Evolutionary conservation across 2,329 filamentous ascomycete genomes (phyloP).

Genomic region (Cephalotrichum gorgonifer): DNA sequence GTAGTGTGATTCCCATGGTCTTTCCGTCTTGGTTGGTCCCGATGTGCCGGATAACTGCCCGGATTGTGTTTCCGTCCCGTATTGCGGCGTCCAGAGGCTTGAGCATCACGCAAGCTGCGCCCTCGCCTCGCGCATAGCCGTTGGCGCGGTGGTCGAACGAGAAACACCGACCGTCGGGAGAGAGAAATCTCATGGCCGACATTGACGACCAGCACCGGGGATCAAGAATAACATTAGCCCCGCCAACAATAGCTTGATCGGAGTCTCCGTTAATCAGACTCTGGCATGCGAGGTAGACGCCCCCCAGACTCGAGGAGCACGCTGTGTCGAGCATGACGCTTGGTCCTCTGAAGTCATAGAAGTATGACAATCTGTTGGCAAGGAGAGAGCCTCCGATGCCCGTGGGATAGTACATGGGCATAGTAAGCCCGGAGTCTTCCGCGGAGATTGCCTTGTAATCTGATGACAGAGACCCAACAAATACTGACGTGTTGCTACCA

Average conservation of each 20-base stretch:
- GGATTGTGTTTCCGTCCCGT: slow-evolving; percentile 26
- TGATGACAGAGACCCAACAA: too few relatives aligned
- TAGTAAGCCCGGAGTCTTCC: too few relatives aligned
- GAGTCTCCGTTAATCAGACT: slow-evolving; percentile 19
- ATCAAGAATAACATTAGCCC: background rate
- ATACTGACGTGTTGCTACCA: too few relatives aligned
- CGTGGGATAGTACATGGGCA: too few relatives aligned
- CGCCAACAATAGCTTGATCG: slow-evolving; percentile 5
- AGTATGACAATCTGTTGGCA: slow-evolving; percentile 27
- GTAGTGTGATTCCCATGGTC: slow-evolving; percentile 27
- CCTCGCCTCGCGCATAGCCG: slow-evolving; percentile 35
- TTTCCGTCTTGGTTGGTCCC: slow-evolving; percentile 26
- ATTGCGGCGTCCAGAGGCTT: slow-evolving; percentile 32
- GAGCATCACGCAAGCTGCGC: slow-evolving; percentile 22
- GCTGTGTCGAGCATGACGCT: slow-evolving; percentile 24
- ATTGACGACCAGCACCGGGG: background rate
- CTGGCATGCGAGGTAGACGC: slow-evolving; percentile 21
- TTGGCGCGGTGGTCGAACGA: slow-evolving; percentile 20
- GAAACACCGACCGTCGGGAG: slow-evolving; percentile 17
- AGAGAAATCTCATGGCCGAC: background rate
- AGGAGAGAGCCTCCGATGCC: slow-evolving; percentile 16
- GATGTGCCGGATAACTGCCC: slow-evolving; percentile 22
- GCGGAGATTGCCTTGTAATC: too few relatives aligned
- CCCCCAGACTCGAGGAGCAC: slow-evolving; percentile 21
- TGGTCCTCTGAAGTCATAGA: slow-evolving; percentile 23